A percentile compares a stretch with the other conserved stretches of the same genome.
phyloP scores from a whole-genome alignment of 371 early-diverging fungal genomes.

The Lichtheimia ramosa region DNA sequence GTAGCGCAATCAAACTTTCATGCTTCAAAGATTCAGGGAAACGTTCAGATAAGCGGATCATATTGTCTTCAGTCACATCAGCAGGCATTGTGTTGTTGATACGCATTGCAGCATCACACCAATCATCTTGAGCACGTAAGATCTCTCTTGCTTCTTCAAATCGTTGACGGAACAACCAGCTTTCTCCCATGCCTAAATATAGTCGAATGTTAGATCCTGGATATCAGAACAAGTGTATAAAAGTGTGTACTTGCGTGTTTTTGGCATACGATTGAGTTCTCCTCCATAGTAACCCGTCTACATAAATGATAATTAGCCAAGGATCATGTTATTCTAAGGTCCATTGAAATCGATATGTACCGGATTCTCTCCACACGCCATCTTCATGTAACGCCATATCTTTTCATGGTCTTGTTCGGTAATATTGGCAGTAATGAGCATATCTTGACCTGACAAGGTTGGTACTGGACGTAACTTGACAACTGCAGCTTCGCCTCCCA shows the following conservation, averaged over 20 bases:
- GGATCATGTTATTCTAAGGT: too few species aligned
- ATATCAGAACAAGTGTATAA: background rate
- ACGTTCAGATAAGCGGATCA: constrained; percentile 30
- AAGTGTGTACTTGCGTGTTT: constrained; percentile 34
- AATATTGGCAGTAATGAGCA: constrained; percentile 63
- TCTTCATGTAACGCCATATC: constrained; percentile 80
- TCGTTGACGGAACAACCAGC: constrained; percentile 64
- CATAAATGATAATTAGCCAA: too few species aligned
- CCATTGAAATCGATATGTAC: too few species aligned
- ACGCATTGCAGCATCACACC: constrained; percentile 69
- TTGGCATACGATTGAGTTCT: constrained; percentile 28
- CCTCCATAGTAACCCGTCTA: constrained; percentile 30
- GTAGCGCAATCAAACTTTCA: constrained; percentile 54
- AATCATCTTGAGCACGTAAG: constrained; percentile 68
- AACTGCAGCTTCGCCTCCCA: constrained; percentile 81
- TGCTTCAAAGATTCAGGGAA: constrained; percentile 54
- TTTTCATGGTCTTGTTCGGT: constrained; percentile 45
- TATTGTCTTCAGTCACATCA: constrained; percentile 11
- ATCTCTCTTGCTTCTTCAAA: constrained; percentile 66
- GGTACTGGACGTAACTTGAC: constrained; percentile 63
- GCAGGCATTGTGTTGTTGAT: constrained; percentile 25
- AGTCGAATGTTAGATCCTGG: background rate
- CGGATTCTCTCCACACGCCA: constrained; percentile 90
- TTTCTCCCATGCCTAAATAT: constrained; percentile 68
- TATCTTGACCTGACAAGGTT: constrained; percentile 64